Base-by-base conservation (phyloP, 202 grass and related monocot species). In the Schoenoplectus triqueter region DNA sequence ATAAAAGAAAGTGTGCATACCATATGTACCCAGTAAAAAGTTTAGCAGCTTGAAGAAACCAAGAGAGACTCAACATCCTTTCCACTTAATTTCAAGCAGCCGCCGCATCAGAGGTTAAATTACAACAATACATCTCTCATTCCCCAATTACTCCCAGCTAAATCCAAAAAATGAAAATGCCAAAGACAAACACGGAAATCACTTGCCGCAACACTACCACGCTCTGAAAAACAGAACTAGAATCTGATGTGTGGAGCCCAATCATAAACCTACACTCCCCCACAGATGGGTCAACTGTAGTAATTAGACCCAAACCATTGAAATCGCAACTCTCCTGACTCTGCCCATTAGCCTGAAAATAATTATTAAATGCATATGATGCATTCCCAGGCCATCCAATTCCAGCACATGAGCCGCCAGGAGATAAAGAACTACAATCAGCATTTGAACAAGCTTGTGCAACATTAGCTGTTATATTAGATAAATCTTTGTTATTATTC, bases 321-420 rank as follows among this genome's bases (percentile, higher is more conserved):
- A 98, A 98, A 80, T 87, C 88, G 69, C 95, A 95, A 80, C 92
- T 87, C 54, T 89, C 88, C 64, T 87, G 88, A 80, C 84, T 93
- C 84, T 95, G 95, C 81, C 90, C 91, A 80, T 92, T 91, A 45
- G 91, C 88, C 86, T 98, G 93, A 86, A 93, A 98, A 73, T 88
- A 95, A 57, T 13, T 94, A 85, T 98, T 98, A 92, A 98, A 98
- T 31, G 92, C 93, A 76, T 94, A 95, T 0, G 95, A 98, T 59
- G 91, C 87, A 91, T 95, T 98, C 6, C 89, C 95, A 60, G 93
- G 95, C 91, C 91, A 98, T 47, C 84, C 86, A 86, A 95, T 90
- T 21, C 88, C 73, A 10, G 86, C 73, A 59, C 93, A 98, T 59
- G 95, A 94, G 19, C 90, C 90, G 84, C 95, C 95, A 80, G 87